Evolutionary conservation across 2,329 filamentous ascomycete species (phyloP), one percentile per base, ranked within the genome.

Genomic region (Colletotrichum cereale): DNA sequence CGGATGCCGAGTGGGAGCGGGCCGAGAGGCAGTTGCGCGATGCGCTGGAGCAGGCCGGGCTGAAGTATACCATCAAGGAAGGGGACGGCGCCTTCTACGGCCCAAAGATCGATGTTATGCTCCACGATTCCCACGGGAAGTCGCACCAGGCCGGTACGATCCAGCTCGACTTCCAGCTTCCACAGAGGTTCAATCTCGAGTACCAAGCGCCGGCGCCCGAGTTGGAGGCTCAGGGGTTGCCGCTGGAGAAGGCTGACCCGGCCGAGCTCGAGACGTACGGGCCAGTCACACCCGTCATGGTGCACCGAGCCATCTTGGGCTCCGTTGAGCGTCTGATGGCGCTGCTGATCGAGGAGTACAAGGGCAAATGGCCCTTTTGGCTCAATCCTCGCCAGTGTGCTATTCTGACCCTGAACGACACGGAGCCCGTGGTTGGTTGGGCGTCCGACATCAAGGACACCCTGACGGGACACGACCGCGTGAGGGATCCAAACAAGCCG

Each of bases 61-160:
- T 90, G 75, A 82, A 87, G 44, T 97, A 93, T 93, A 88, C 87
- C 2, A 75, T 96, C 68, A 96, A 95, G 73, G 88, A 92, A 76
- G 94, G 93, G 14, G 94, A 97, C 72, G 94, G 95, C 18, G 94
- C 94, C 5, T 97, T 97, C 78, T 97, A 97, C 77, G 94, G 95
- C 0, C 94, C 95, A 40, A 97, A 97, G 83, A 97, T 97, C 74
- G 94, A 97, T 78, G 93, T 97, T 55, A 90, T 97, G 48, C 82
- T 97, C 56, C 89, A 88, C 72, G 94, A 97, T 78, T 91, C 92
- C 1, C 89, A 93, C 77, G 93, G 93, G 10, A 97, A 96, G 78
- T 93, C 95, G 77, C 94, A 97, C 78, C 94, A 97, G 79, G 93
- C 95, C 3, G 95, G 94, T 3, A 97, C 94, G 0, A 92, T 97